Percentiles rank a stretch among this genome's conserved stretches.
Evolutionary conservation across 169 alveolate species (phyloP).

Genomic region (Hepatocystis sp.): DNA sequence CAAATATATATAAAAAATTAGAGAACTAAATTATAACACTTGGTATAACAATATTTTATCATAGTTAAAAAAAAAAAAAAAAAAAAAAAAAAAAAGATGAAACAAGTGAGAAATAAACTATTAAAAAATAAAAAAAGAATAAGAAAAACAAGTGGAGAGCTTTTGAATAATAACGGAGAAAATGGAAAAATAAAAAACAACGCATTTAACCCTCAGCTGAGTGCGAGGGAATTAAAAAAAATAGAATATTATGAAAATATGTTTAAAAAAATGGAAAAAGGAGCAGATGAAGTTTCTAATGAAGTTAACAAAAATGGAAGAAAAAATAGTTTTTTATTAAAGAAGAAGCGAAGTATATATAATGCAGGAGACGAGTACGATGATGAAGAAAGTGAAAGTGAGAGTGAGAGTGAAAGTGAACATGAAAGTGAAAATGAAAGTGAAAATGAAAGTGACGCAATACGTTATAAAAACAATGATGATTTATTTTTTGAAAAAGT

Average conservation of each 20-base stretch:
- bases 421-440: not conserved
- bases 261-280: constrained; percentile 82
- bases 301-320: constrained; percentile 23
- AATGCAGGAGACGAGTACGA: not conserved
- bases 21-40: too few species aligned
- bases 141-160: constrained; percentile 21
- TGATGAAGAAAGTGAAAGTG: not conserved
- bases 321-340: not conserved
- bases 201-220: constrained; percentile 79
- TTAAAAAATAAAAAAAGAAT: constrained; percentile 13
- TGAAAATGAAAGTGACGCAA: constrained; percentile 7
- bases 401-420: not conserved
- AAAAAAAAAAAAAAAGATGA: constrained; percentile 11
- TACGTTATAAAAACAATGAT: too few species aligned
- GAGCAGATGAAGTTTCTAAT: constrained; percentile 27
- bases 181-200: constrained; percentile 6
- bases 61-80: too few species aligned
- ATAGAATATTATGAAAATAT: constrained; percentile 83
- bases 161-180: not conserved
- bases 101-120: constrained; percentile 1
- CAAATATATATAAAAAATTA: too few species aligned
- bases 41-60: too few species aligned
- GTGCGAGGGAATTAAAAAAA: constrained; percentile 83
- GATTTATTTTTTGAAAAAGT: too few species aligned
- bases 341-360: not conserved